Evolutionary conservation across 75 land plant genomes (phyloP), one percentile per base, ranked within the genome.

Genomic region (Pseudotsuga menziesii): DNA sequence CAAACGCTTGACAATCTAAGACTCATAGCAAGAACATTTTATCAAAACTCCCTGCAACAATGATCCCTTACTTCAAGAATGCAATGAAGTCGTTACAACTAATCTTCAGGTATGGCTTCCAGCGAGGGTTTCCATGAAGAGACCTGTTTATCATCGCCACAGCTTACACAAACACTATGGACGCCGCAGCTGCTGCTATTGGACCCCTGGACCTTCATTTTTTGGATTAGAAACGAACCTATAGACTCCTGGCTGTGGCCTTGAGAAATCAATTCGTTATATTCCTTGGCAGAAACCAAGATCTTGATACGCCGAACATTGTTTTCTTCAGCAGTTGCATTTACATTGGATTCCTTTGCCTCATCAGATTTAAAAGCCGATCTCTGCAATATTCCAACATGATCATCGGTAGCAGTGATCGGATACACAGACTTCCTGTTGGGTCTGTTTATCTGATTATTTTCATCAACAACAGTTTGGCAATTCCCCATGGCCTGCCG

Each of bases 401-500:
- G 8, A 15, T 15, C 27, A 62, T 26, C 4, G 14, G 27, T 7
- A 14, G 5, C 14, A 27, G 6, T 23, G 0, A 62, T 29, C 15
- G 69, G 69, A 64, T 29, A 32, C 41, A 32, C 13, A 16, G 27
- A 32, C 6, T 64, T 13, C 54, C 54, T 8, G 9, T 48, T 2
- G 0, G 54, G 54, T 48, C 54, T 48, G 11, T 2, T 48, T 48
- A 48, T 48, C 54, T 48, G 11, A 32, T 32, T 32, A 20, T 17
- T 36, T 3, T 64, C 39, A 25, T 15, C 69, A 32, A 15, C 5
- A 17, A 64, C 16, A 5, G 41, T 29, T 32, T 4, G 39, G 29
- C 69, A 64, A 36, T 64, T 64, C 19, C 69, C 69, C 69, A 64
- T 64, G 17, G 20, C n/a, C n/a, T n/a, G n/a, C 54, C 54, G 54